Conservation (phyloP, 371 early-diverging fungal species). For the Syncephalastrum contaminatum region DNA sequence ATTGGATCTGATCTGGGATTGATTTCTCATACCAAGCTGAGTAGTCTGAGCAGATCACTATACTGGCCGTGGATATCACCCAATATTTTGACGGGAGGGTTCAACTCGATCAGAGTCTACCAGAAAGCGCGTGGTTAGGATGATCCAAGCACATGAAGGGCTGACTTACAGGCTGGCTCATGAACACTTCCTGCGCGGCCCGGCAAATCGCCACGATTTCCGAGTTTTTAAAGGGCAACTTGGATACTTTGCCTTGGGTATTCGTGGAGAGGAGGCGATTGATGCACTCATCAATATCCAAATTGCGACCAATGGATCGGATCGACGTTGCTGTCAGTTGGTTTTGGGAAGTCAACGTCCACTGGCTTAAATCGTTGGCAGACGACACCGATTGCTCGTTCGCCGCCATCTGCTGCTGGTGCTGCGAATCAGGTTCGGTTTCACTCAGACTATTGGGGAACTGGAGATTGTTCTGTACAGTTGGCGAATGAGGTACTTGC, state of each 20-base stretch:
- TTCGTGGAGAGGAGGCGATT: conserved; percentile 72
- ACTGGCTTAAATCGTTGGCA: conserved; percentile 15
- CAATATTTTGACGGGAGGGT: conserved; percentile 91
- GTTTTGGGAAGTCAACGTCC: conserved; percentile 18
- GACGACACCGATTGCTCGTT: conserved; percentile 15
- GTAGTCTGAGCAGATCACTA: conserved; percentile 83
- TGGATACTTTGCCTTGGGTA: conserved; percentile 64
- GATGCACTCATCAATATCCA: conserved; percentile 85
- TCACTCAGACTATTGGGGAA: no score
- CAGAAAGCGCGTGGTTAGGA: neutral
- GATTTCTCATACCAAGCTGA: conserved; percentile 56
- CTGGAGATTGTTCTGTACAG: no score
- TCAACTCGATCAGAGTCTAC: conserved; percentile 82
- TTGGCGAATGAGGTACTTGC: neutral
- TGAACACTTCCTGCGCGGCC: conserved; percentile 81
- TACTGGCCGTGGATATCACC: conserved; percentile 96
- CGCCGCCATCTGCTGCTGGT: conserved; percentile 6
- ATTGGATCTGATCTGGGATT: neutral
- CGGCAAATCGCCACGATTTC: conserved; percentile 89
- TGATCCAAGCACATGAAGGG: neutral
- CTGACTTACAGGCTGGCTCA: conserved; percentile 72
- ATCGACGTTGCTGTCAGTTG: conserved; percentile 32
- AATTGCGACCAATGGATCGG: conserved; percentile 32
- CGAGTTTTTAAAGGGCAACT: conserved; percentile 69
- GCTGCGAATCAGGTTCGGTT: neutral